A percentile compares a stretch with the other conserved stretches of the same genome.
Conservation (phyloP, 2,329 filamentous ascomycete genomes). For the Alternaria tenuissima region DNA sequence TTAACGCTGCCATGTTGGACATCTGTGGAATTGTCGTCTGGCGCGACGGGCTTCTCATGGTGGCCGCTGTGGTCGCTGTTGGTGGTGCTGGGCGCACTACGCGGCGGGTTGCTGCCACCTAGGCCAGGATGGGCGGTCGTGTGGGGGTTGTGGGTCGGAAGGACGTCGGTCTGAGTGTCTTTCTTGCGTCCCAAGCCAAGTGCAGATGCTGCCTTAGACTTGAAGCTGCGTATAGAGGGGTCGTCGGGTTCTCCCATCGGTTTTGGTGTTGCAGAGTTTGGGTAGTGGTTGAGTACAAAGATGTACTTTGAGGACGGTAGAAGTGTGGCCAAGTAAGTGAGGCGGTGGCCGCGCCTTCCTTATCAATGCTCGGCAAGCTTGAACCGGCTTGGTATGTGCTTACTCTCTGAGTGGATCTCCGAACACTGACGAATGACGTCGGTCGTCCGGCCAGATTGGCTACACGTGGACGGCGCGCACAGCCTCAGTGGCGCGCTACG, state of each 20-base stretch:
- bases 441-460: slow-evolving; percentile 1
- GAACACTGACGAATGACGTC: slow-evolving; percentile 15
- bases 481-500: slow-evolving; percentile 15
- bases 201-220: slow-evolving; percentile 58
- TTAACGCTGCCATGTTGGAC: slow-evolving; percentile 45
- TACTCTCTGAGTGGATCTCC: neutral
- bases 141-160: slow-evolving; percentile 39
- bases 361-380: slow-evolving; percentile 28
- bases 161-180: slow-evolving; percentile 38
- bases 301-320: slow-evolving; percentile 16
- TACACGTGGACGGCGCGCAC: slow-evolving; percentile 6
- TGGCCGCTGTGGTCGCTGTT: slow-evolving; percentile 10
- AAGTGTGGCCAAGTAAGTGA: slow-evolving; percentile 25
- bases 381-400: slow-evolving; percentile 10
- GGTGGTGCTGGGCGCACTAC: slow-evolving; percentile 1
- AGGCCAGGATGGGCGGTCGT: slow-evolving; percentile 24
- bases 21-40: slow-evolving; percentile 17
- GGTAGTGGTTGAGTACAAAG: slow-evolving; percentile 19
- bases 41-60: slow-evolving; percentile 34
- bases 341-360: slow-evolving; percentile 25
- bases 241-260: slow-evolving; percentile 66
- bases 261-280: slow-evolving; percentile 32
- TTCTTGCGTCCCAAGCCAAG: slow-evolving; percentile 54
- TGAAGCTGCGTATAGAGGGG: slow-evolving; percentile 60
- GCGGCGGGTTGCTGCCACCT: slow-evolving; percentile 13